Evolutionary conservation across 2,329 filamentous ascomycete species (phyloP), one percentile per base, ranked within the genome.

Genomic region (Aspergillus awamori): DNA sequence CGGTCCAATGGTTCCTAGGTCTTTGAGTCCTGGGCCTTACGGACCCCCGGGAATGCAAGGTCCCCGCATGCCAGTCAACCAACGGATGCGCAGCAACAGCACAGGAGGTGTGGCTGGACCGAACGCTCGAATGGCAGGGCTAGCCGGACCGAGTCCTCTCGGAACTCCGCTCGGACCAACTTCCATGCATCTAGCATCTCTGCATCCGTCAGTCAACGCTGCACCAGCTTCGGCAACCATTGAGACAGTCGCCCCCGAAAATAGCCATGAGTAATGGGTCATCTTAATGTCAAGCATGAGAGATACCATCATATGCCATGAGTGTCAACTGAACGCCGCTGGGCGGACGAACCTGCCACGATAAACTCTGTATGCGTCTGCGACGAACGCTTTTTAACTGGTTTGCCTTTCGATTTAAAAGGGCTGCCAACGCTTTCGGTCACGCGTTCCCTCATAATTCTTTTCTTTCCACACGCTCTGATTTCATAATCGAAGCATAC

Each of bases 61-160:
- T 36, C 79, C 79, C 5, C 68, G 74, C 26, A 78, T 77, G 65
- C 74, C 75, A n/a, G 69, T 65, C 38, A 68, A 65, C 51, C 71
- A 77, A 62, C 75, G 78, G 43, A 69, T 73, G 62, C 71, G 79
- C 57, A 82, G 80, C 67, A 81, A 82, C 63, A 82, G 80, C 47
- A 73, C 76, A 13, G 74, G 76, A 48, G 74, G 71, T 17, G 65
- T 72, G n/a, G 58, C 69, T 45, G 71, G 69, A 6, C 66, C 65
- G 5, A 64, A 63, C 41, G 62, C 68, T 26, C 66, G 67, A 15
- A 45, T 62, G 2, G 45, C 59, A 17, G 62, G 63, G 13, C 65
- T 65, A 20, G 59, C 66, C 4, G 61, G 66, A 10, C 65, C 72
- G 2, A 76, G 73, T 58, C 74, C 72, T 3, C 60, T 73, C 5